A percentile compares a stretch with the other conserved stretches of the same genome.
phyloP scores from a whole-genome alignment of 768 basidiomycete species.

The Termitomyces sp. region DNA sequence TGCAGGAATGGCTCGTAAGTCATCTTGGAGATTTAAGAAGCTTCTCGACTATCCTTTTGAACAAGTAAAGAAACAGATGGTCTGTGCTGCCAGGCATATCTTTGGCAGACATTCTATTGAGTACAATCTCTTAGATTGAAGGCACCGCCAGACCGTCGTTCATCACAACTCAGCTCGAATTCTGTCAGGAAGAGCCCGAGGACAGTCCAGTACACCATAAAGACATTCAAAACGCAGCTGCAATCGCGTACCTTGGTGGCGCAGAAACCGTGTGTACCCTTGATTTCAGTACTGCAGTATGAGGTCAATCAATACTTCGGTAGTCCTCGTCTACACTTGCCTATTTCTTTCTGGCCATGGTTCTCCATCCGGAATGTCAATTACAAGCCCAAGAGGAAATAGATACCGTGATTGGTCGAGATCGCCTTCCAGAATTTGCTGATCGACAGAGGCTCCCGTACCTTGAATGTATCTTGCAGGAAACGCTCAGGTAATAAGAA shows the following conservation, averaged over 20 bases:
- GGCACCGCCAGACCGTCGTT: neutral
- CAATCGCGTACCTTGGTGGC: slow-evolving; percentile 20
- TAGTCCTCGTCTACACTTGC: slow-evolving; percentile 23
- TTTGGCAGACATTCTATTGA: neutral
- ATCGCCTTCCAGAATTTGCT: slow-evolving; percentile 24
- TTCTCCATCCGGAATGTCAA: slow-evolving; percentile 28
- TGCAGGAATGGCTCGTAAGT: slow-evolving; percentile 13
- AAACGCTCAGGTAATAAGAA: slow-evolving; percentile 12
- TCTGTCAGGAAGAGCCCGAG: neutral
- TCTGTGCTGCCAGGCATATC: slow-evolving; percentile 3
- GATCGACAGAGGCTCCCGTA: slow-evolving; percentile 19
- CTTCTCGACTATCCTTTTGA: slow-evolving; percentile 5
- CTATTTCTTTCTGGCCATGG: slow-evolving; percentile 33
- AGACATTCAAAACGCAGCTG: slow-evolving; percentile 12
- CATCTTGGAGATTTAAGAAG: slow-evolving; percentile 1
- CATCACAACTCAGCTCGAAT: neutral
- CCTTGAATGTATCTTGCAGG: slow-evolving; percentile 25
- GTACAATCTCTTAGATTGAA: neutral
- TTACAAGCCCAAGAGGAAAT: slow-evolving; percentile 33
- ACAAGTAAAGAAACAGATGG: slow-evolving; percentile 24
- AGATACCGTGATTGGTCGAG: slow-evolving; percentile 25
- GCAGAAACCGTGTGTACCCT: slow-evolving; percentile 26
- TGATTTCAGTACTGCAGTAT: neutral
- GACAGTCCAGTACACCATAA: neutral
- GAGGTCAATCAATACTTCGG: neutral